Evolutionary conservation across 805 yeast species (phyloP).

Genomic region (Ogataea kodamae): DNA sequence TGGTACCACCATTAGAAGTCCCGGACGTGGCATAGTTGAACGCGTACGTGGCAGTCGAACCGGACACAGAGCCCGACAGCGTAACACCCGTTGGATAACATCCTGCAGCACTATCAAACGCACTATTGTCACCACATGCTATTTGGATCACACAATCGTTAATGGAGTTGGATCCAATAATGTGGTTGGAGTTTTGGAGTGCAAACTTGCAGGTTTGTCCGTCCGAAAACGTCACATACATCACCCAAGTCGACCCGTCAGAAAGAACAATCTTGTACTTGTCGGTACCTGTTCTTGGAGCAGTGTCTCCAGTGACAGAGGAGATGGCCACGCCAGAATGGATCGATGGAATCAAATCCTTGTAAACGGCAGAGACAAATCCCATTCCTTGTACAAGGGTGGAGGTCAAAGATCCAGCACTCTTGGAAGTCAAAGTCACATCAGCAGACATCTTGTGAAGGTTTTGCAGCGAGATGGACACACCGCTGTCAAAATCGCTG

Average conservation of each 20-base stretch:
- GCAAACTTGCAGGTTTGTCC: slow-evolving; percentile 33
- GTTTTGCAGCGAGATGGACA: slow-evolving; percentile 17
- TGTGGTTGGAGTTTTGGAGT: slow-evolving; percentile 26
- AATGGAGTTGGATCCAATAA: slow-evolving; percentile 42
- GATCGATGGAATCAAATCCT: slow-evolving; percentile 49
- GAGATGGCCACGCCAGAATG: slow-evolving; percentile 58
- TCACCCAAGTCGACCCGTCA: slow-evolving; percentile 57
- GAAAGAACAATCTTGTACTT: slow-evolving; percentile 53
- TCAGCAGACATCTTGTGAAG: slow-evolving; percentile 22
- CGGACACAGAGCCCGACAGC: slow-evolving; percentile 40
- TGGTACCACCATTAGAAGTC: slow-evolving; percentile 39
- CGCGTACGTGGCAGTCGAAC: slow-evolving; percentile 37
- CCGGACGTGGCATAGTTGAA: slow-evolving; percentile 46
- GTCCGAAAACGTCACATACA: slow-evolving; percentile 52
- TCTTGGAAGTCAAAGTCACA: slow-evolving; percentile 16
- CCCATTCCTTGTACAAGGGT: slow-evolving; percentile 86
- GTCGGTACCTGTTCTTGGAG: slow-evolving; percentile 41
- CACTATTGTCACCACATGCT: slow-evolving; percentile 44
- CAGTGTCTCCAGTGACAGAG: slow-evolving; percentile 40
- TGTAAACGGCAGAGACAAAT: slow-evolving; percentile 62
- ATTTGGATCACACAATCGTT: slow-evolving; percentile 57
- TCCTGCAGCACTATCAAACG: slow-evolving; percentile 63
- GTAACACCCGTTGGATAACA: slow-evolving; percentile 49
- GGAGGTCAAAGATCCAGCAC: slow-evolving; percentile 40
- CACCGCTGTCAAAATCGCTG: slow-evolving; percentile 32